Evolutionary conservation across 768 basidiomycete genomes (phyloP).

Genomic region (Auricularia cornea): DNA sequence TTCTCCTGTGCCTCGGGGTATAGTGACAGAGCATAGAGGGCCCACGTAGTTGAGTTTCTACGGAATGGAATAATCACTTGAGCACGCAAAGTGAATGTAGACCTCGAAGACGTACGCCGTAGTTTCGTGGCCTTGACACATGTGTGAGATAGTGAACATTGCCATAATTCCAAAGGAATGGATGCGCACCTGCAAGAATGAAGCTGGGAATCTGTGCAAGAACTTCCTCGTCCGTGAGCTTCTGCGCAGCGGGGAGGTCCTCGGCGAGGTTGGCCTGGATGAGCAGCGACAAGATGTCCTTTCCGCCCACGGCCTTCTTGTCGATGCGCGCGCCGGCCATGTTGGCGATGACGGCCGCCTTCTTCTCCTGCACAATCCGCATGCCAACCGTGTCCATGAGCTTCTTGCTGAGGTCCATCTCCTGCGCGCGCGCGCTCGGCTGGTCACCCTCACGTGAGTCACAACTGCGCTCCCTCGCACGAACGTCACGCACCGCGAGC

Average conservation of each 20-base stretch:
- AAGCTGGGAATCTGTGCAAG: constrained; percentile 59
- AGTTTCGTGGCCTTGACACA: constrained; percentile 9
- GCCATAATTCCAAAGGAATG: too few species aligned
- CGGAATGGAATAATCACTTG: too few species aligned
- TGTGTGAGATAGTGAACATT: not conserved
- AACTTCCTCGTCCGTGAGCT: constrained; percentile 55
- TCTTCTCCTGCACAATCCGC: constrained; percentile 22
- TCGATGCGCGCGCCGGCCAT: not conserved
- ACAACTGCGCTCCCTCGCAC: constrained; percentile 11
- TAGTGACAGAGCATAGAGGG: constrained; percentile 45
- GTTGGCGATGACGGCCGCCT: constrained; percentile 19
- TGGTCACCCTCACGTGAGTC: constrained; percentile 16
- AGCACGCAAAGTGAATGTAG: too few species aligned
- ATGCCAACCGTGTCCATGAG: constrained; percentile 2
- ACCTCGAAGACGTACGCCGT: too few species aligned
- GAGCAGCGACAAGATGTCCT: constrained; percentile 51
- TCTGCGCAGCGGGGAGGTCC: constrained; percentile 46
- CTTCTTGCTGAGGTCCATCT: constrained; percentile 13
- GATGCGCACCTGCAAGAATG: constrained; percentile 40
- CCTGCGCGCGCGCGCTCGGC: constrained; percentile 25
- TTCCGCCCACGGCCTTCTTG: too few species aligned
- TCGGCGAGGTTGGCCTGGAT: constrained; percentile 57
- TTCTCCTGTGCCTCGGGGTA: constrained; percentile 41
- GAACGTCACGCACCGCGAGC: constrained; percentile 6
- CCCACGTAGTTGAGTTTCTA: constrained; percentile 45